Evolutionary conservation across 805 yeast species (phyloP), one percentile per base, ranked within the genome.

Genomic region (Wickerhamomyces bisporus): DNA sequence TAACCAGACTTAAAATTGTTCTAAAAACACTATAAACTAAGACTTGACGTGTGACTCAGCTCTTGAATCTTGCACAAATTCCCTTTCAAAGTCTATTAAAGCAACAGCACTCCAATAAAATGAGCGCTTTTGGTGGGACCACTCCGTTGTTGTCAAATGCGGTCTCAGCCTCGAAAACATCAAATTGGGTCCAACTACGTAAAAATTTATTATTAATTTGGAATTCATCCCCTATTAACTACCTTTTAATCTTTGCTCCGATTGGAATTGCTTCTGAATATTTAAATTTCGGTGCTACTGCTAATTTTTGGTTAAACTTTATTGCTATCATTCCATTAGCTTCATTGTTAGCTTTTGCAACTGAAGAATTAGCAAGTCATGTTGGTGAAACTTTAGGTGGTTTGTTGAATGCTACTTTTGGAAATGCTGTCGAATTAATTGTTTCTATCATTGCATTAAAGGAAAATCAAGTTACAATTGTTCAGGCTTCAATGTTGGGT

Each of bases 401-500:
- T 1, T 70, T 93, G 46, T 70, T 93, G 53, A 93, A 93, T 64
- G 98, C 98, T 3, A 89, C 98, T 9, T 86, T 93, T 59, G 98
- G 98, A 42, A 93, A 93, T 60, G 98, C 98, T 3, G 96, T 93
- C 17, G 98, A 93, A 65, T 77, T 93, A 43, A 93, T 93, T 60
- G 98, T 93, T 26, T 85, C 96, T 2, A 69, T 93, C 20, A 87
- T 93, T 49, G 98, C 98, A 1, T 70, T 93, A 52, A 70, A 65
- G 49, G 82, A 85, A 31, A 85, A 86, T 49, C 97, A 93, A 63
- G 79, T 93, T 36, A 74, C 95, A 46, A 89, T 93, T 53, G 98
- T 93, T 21, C 98, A 93, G 64, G 95, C 98, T 3, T 85, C 95
- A 16, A 91, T 93, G 98, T 73, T 93, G 41, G 98, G 98, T 24